Evolutionary conservation across 164 flowering plant genomes (phyloP), one percentile per base, ranked within the genome.

Genomic region (Stephania yunnanensis): DNA sequence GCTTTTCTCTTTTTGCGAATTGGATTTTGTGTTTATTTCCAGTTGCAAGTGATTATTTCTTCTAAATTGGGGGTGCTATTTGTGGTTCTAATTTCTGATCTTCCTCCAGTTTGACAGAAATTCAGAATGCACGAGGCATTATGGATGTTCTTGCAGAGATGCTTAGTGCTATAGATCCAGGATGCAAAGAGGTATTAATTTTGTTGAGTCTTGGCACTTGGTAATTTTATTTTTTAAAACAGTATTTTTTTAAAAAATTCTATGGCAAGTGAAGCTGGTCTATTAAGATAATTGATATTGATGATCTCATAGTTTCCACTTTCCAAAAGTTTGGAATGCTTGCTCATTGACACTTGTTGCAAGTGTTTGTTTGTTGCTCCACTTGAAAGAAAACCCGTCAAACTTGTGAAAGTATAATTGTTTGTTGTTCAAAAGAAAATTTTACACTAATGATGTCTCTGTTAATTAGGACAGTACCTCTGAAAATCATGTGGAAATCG

Each of bases 101-200:
- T 73, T 30, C 44, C 69, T 1, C 48, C 82, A 96, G 98, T 81
- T 78, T 91, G 90, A 76, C 94, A 52, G 99, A 96, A 83, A 90
- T 96, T 82, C 99, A 96, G 81, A 94, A 92, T 86, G 99, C 97
- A 30, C 95, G 94, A 36, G 97, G 97, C 71, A 92, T 93, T 58
- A 87, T 96, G 98, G 99, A 96, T 86, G 99, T 96, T 74, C 94
- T 96, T 79, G 75, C 97, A 8, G 98, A 96, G 84, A 96, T 96
- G 99, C 84, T 96, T 75, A 96, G 48, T 88, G 99, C 99, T 75
- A 68, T 96, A 73, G 97, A 89, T 78, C 98, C 95, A 25, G 88
- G 82, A 64, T 81, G 82, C 73, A 81, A 76, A 70, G 86, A 81
- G 86, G 86, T 84, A 80, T 61, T 36, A 19, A 19, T 61, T n/a